phyloP scores from a whole-genome alignment of 345 rosid genomes.

The Lepidium sativum region DNA sequence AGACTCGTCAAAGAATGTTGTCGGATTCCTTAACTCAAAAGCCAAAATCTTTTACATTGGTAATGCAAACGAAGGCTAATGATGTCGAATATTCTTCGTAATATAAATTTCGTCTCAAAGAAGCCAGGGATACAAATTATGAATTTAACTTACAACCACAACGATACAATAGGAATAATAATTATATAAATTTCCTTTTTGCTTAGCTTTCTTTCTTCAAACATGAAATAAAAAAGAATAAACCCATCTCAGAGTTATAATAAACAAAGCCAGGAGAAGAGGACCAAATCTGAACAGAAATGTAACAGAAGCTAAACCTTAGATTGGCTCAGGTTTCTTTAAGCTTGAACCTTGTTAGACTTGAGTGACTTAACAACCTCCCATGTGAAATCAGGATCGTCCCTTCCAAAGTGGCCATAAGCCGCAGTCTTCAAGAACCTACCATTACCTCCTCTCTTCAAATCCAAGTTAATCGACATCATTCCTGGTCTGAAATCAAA shows the following conservation, averaged over 20 bases:
- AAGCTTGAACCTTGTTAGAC: constrained; percentile 31
- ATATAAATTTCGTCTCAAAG: neutral
- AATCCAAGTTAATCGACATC: constrained; percentile 32
- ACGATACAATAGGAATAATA: neutral
- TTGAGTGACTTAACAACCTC: constrained; percentile 37
- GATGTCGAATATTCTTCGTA: neutral
- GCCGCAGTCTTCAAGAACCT: constrained; percentile 42
- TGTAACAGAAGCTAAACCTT: neutral
- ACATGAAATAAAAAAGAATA: constrained; percentile 1
- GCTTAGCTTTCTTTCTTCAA: neutral
- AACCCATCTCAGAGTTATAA: constrained; percentile 11
- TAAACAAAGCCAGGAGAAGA: no score
- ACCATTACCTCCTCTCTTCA: constrained; percentile 37
- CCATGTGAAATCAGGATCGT: constrained; percentile 38
- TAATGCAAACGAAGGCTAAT: neutral
- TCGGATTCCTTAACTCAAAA: neutral
- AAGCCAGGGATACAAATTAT: constrained; percentile 18
- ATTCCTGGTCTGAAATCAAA: constrained; percentile 37
- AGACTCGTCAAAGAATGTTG: neutral
- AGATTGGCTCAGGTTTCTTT: constrained; percentile 19
- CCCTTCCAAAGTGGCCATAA: constrained; percentile 36
- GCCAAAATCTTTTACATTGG: neutral
- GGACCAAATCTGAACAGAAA: neutral
- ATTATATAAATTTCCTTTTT: neutral
- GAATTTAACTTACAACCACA: constrained; percentile 4